Base-by-base conservation (phyloP, 2,329 filamentous ascomycete species). In the Juglanconis sp. region DNA sequence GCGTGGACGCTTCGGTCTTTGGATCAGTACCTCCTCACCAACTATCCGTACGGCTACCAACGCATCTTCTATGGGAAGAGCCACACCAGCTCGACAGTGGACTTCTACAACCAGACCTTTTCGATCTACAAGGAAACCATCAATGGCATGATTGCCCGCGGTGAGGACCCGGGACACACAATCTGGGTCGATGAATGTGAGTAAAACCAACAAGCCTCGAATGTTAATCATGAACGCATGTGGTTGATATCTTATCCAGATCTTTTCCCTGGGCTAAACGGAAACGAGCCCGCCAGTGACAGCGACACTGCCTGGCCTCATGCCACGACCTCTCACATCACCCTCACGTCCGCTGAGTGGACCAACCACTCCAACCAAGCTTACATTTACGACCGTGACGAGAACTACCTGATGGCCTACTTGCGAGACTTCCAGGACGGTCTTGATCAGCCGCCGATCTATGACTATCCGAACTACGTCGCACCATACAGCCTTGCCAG, bases 381-480 rank as follows among this genome's bases (percentile, higher is more conserved):
- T 8, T 61, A 35, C 35, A 5, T 61, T 0, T 53, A 61, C 49
- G 59, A 56, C 40, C 53, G 44, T 10, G 57, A 59, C 13, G 54
- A 61, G 40, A 53, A 53, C 34, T 36, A 56, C 38, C 49, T 61
- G 53, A 53, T 53, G 53, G 59, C 48, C 38, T 61, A 61, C 42
- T 48, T 61, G 30, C 53, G 59, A 9, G 49, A 53, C 24, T 61
- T 53, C 35, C 40, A 61, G 49, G 34, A 57, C 15, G 6, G 24
- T 1, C 10, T n/a, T 0, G 42, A 34, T n/a, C 42, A 46, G 35
- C 53, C 59, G 17, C 35, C 59, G 4, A 53, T 53, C 48, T 61
- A 61, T 15, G 59, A 61, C 24, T 61, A 61, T 31, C 59, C 59
- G 31, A 61, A 61, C 49, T 61, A 61, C 35, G 9, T 61, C 34